Base-by-base conservation (phyloP, 352 stramenopile genomes). In the Pythium scleroteichum region DNA sequence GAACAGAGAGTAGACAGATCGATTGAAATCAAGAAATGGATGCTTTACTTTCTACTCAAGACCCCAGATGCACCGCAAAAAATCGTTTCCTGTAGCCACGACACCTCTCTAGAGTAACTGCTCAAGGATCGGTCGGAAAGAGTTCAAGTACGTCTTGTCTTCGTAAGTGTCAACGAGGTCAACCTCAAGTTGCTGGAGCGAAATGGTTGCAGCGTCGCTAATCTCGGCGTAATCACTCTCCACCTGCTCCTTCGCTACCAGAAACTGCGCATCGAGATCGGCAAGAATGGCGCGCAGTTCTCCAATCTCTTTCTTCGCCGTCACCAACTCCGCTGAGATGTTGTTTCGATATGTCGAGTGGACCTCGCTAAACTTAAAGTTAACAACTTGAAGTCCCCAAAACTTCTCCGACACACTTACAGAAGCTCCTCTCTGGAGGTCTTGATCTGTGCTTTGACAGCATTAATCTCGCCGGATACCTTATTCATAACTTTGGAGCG, bases 61-160 rank as follows among this genome's bases (percentile, higher is more conserved):
- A n/a, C n/a, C n/a, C n/a, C n/a, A n/a, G 14, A 4, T 45, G 12
- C 40, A 5, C 17, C 12, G 40, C 16, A 22, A 20, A n/a, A 10
- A 46, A 19, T 10, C 17, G 16, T 45, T 22, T 46, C 40, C 10
- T 5, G 4, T 16, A 24, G 4, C 3, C 17, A 4, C 20, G 12
- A 10, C 40, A 46, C 19, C n/a, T 8, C 12, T 26, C 42, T 49
- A 59, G 17, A 59, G 13, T 14, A 64, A 39, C 6, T 40, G 47
- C 29, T 64, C 47, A 16, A 64, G 33, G 5, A 58, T 40, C 24
- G 57, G 48, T 35, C 22, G 23, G 40, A 64, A 64, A 5, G 27
- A 52, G 14, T 10, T 45, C 17, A 53, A 38, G 39, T 59, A 64
- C 19, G 57, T 32, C 38, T 52, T 50, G 44, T 64, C 57, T 10